phyloP scores from a whole-genome alignment of 441 rosid species.

The Populus hybrid region DNA sequence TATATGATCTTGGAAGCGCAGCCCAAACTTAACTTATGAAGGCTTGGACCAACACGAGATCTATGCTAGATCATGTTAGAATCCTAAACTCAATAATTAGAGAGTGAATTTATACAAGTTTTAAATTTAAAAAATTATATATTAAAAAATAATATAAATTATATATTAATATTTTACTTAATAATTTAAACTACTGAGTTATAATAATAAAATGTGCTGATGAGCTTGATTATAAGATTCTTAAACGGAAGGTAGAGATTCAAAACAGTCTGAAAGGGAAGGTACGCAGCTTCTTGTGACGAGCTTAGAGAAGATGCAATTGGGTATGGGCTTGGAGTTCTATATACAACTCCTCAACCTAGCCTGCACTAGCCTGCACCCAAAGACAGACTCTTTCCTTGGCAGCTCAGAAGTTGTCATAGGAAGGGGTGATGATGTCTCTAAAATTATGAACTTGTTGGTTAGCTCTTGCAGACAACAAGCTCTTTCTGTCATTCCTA shows the following conservation, averaged over 20 bases:
- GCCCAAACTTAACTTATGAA: too few relatives aligned
- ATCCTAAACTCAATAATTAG: too few relatives aligned
- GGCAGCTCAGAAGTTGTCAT: background rate
- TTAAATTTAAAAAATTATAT: too few relatives aligned
- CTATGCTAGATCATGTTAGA: too few relatives aligned
- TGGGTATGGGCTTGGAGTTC: background rate
- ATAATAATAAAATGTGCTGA: background rate
- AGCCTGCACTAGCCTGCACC: background rate
- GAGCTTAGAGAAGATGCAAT: background rate
- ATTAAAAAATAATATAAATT: too few relatives aligned
- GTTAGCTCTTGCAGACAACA: background rate
- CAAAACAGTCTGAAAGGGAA: background rate
- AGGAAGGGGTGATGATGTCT: background rate
- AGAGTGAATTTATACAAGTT: too few relatives aligned
- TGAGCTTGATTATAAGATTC: background rate
- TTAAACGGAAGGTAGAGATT: background rate
- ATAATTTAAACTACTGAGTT: too few relatives aligned
- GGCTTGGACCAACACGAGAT: too few relatives aligned
- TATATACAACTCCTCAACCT: background rate
- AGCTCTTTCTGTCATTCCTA: constrained; percentile 3
- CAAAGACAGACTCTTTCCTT: background rate
- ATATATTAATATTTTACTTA: too few relatives aligned
- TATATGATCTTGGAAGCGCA: too few relatives aligned
- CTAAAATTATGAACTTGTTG: background rate
- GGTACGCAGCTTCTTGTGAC: background rate